Conservation (phyloP, 2,329 filamentous ascomycete species). For the Ascochyta lentis region DNA sequence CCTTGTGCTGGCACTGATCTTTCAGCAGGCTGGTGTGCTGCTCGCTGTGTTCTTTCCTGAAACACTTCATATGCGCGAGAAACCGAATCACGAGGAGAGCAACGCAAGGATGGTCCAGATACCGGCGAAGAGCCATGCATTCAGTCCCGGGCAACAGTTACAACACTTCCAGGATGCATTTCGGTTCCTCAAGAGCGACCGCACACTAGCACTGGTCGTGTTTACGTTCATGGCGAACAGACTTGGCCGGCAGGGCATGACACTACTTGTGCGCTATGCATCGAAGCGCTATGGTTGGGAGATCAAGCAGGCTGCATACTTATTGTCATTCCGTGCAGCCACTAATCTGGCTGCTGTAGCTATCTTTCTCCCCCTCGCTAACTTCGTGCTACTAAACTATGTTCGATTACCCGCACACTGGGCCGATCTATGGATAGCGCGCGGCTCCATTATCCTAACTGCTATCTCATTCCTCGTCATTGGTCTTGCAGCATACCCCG, state of each 20-base stretch:
- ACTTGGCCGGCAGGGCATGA: conserved; percentile 56
- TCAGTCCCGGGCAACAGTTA: conserved; percentile 39
- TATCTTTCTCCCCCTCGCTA: conserved; percentile 53
- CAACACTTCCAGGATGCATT: conserved; percentile 48
- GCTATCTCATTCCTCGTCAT: conserved; percentile 55
- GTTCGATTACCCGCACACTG: conserved; percentile 46
- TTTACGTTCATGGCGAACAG: conserved; percentile 57
- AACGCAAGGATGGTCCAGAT: conserved; percentile 19
- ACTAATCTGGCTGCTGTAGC: conserved; percentile 58
- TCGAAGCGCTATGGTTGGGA: conserved; percentile 60
- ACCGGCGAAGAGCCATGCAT: conserved; percentile 18
- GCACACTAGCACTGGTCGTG: conserved; percentile 51
- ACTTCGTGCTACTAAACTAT: conserved; percentile 47
- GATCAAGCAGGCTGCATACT: conserved; percentile 50
- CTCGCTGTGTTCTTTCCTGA: conserved; percentile 43
- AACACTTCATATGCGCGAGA: conserved; percentile 44
- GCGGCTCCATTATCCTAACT: conserved; percentile 54
- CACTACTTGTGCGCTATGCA: conserved; percentile 59
- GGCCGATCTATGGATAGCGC: conserved; percentile 57
- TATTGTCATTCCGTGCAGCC: conserved; percentile 56
- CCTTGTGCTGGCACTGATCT: conserved; percentile 37
- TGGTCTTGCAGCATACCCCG: conserved; percentile 53
- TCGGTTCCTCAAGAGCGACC: conserved; percentile 49
- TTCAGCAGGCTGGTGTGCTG: conserved; percentile 36
- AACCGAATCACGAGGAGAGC: conserved; percentile 33